Percentiles rank a stretch among this genome's conserved stretches.
phyloP scores from a whole-genome alignment of 192 early-diverging fungal species.

The Neocallimastix lanati region DNA sequence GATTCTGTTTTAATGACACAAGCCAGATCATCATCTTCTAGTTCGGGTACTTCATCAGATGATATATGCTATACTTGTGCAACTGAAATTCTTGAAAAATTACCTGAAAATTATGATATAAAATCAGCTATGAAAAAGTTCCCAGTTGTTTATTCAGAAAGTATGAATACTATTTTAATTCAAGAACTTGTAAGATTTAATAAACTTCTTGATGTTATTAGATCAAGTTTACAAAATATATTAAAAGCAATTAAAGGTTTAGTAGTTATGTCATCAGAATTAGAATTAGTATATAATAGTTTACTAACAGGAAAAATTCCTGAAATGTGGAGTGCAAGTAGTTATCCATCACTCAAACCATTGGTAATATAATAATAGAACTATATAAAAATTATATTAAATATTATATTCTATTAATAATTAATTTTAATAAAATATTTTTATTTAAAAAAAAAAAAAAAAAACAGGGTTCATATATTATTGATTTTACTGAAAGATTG shows the following conservation, averaged over 20 bases:
- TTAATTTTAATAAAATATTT: not conserved
- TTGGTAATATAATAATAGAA: constrained; percentile 2
- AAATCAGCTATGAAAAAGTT: constrained; percentile 24
- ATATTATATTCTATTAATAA: too few relatives aligned
- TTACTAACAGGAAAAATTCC: constrained; percentile 31
- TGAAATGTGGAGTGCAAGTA: constrained; percentile 36
- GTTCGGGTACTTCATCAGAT: constrained; percentile 27
- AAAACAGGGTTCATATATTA: constrained; percentile 20
- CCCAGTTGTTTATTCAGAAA: constrained; percentile 39
- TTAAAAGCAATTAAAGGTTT: constrained; percentile 44
- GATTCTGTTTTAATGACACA: constrained; percentile 34
- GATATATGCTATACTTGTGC: constrained; percentile 34
- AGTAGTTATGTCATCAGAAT: constrained; percentile 39
- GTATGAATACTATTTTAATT: constrained; percentile 45
- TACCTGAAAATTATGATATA: constrained; percentile 26
- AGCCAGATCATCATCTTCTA: constrained; percentile 11
- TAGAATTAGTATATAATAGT: constrained; percentile 43
- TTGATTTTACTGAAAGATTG: constrained; percentile 27
- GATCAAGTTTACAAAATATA: constrained; percentile 32
- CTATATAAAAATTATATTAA: too few relatives aligned
- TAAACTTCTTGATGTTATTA: constrained; percentile 31
- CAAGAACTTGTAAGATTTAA: constrained; percentile 53
- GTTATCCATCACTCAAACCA: constrained; percentile 41
- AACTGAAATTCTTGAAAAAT: constrained; percentile 28
- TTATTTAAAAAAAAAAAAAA: not conserved